These are phyloP conservation scores for Salvia rosmarinus DNA, from an alignment of 257 asterid genomes.

Conservation along the genomic window DNA sequence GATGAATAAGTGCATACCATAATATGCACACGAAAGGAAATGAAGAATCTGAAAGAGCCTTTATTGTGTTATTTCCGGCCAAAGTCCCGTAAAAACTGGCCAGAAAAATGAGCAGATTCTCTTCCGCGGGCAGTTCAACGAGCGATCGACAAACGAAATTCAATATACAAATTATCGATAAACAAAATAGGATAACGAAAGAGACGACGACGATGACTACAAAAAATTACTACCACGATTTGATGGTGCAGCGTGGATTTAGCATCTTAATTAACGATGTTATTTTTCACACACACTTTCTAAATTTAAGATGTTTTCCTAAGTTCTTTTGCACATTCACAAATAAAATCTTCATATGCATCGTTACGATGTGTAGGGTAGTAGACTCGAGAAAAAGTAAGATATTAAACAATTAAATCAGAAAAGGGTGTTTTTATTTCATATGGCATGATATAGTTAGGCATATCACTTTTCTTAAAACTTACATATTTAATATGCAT, in stretches of 20 bases:
- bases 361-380: too few species aligned
- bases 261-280: neutral
- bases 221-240: neutral
- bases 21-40: constrained; percentile 27
- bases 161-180: constrained; percentile 22
- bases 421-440: too few species aligned
- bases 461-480: too few species aligned
- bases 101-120: constrained; percentile 35
- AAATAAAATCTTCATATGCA: too few species aligned
- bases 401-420: too few species aligned
- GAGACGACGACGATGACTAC: neutral
- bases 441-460: too few species aligned
- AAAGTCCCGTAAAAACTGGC: constrained; percentile 32
- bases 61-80: constrained; percentile 35
- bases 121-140: constrained; percentile 27
- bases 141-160: neutral
- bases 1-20: constrained; percentile 1
- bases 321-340: neutral
- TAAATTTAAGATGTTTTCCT: constrained; percentile 24
- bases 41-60: constrained; percentile 30
- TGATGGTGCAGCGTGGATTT: constrained; percentile 38
- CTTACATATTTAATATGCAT: too few species aligned
- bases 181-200: constrained; percentile 11
- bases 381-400: too few species aligned
- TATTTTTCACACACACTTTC: neutral